Evolutionary conservation across 1,284 basidiomycete species (phyloP).

Genomic region (Ustilago lituana): DNA sequence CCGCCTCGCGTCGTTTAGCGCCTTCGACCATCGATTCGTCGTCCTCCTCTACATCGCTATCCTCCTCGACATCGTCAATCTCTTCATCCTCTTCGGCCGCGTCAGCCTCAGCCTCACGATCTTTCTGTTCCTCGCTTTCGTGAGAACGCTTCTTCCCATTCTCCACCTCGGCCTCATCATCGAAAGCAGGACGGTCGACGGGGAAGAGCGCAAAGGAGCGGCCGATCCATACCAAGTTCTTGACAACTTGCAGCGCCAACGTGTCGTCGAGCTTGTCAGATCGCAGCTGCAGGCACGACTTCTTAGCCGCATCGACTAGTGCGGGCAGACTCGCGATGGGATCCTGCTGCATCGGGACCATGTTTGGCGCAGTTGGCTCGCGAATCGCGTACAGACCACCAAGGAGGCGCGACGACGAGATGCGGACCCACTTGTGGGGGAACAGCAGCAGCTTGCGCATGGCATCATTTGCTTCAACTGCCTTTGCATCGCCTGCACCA

Average conservation of each 20-base stretch:
- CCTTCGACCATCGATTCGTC: constrained; percentile 29
- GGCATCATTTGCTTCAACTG: constrained; percentile 67
- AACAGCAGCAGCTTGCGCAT: constrained; percentile 80
- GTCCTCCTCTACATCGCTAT: constrained; percentile 37
- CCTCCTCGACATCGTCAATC: constrained; percentile 24
- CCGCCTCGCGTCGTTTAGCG: constrained; percentile 52
- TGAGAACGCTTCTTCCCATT: constrained; percentile 41
- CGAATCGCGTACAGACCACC: constrained; percentile 74
- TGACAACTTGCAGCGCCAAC: constrained; percentile 85
- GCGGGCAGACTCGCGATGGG: constrained; percentile 71
- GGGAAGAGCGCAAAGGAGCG: constrained; percentile 70
- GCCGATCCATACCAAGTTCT: constrained; percentile 90
- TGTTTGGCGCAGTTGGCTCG: constrained; percentile 16
- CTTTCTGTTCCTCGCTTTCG: constrained; percentile 31
- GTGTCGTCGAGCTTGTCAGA: constrained; percentile 81
- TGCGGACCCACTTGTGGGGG: constrained; percentile 94
- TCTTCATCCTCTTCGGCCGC: constrained; percentile 14
- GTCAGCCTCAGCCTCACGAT: not conserved
- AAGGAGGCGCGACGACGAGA: constrained; percentile 80
- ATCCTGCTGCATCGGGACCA: constrained; percentile 61
- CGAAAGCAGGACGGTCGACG: constrained; percentile 15
- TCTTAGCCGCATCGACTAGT: constrained; percentile 79
- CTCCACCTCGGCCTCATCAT: constrained; percentile 19
- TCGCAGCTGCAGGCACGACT: constrained; percentile 81
- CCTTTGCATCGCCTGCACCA: constrained; percentile 2